Evolutionary conservation across 169 alveolate species (phyloP).

Genomic region (Theileria orientalis): DNA sequence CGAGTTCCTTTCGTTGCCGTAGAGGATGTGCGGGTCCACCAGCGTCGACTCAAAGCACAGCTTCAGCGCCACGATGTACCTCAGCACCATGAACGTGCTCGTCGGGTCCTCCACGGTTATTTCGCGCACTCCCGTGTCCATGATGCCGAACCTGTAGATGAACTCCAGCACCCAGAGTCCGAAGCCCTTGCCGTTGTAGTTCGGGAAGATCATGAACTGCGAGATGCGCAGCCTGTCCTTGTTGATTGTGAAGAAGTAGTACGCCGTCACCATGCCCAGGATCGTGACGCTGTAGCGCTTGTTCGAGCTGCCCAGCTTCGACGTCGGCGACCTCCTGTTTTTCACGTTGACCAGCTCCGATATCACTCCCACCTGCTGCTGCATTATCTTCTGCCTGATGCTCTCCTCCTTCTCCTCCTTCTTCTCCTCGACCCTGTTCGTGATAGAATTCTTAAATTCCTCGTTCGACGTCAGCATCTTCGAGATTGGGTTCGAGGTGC

Average conservation of each 20-base stretch:
- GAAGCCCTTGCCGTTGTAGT: constrained; percentile 73
- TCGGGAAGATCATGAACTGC: constrained; percentile 75
- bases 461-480: constrained; percentile 1
- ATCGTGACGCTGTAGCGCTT: constrained; percentile 25
- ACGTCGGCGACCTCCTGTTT: neutral
- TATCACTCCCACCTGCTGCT: constrained; percentile 22
- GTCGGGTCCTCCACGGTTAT: constrained; percentile 82
- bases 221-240: constrained; percentile 73
- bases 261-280: constrained; percentile 77
- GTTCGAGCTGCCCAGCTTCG: constrained; percentile 2
- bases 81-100: constrained; percentile 66
- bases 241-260: constrained; percentile 71
- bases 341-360: neutral
- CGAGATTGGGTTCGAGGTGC: neutral
- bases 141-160: constrained; percentile 69
- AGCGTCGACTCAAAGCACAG: constrained; percentile 46
- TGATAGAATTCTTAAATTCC: neutral
- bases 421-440: neutral
- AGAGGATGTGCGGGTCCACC: neutral
- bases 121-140: constrained; percentile 68
- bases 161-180: constrained; percentile 69
- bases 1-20: neutral
- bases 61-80: constrained; percentile 70
- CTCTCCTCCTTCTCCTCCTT: neutral
- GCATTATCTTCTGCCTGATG: constrained; percentile 7